Evolutionary conservation across 208 protist genomes (phyloP), one percentile per base, ranked within the genome.

Genomic region (Crithidia acanthocephali): DNA sequence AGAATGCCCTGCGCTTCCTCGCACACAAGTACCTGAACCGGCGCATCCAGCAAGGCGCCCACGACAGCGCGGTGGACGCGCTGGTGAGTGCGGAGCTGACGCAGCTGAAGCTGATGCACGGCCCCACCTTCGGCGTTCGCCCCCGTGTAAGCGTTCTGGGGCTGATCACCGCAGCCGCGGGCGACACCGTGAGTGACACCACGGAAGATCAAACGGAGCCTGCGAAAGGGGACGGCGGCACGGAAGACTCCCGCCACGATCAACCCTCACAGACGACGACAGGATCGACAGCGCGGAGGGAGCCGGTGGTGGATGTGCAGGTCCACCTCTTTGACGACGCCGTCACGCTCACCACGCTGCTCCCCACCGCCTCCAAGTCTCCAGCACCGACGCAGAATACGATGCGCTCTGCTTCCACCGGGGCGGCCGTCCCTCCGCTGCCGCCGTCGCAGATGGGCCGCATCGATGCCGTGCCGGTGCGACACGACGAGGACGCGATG

Each of bases 21-120:
- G 77, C 93, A 0, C 60, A 85, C 58, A 83, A 83, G 33, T 97
- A 93, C 75, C 66, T 98, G 7, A 63, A 79, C n/a, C 68, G 80
- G 27, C 73, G 64, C 28, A 98, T 98, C 51, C 95, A 98, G 72
- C 87, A 91, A 55, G 88, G 84, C 33, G 32, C 76, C 0, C 95
- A 98, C 70, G 88, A 97, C 80, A 96, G 91, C 65, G 63, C 60
- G 48, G 74, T 91, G n/a, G 95, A 98, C 70, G 92, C 94, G 7
- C 40, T 61, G n/a, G 80, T 85, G 10, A 92, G 90, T 59, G 80
- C 91, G 25, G 84, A 97, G 55, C 80, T 98, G 22, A 81, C 91
- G 40, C 77, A 87, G 48, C 72, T 98, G 16, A 97, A 97, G 70
- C 64, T 97, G 30, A 32, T 77, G 13, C n/a, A 92, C 32, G 95